Conservation (phyloP, 73 alveolate genomes). For the Breviolum minutum region DNA sequence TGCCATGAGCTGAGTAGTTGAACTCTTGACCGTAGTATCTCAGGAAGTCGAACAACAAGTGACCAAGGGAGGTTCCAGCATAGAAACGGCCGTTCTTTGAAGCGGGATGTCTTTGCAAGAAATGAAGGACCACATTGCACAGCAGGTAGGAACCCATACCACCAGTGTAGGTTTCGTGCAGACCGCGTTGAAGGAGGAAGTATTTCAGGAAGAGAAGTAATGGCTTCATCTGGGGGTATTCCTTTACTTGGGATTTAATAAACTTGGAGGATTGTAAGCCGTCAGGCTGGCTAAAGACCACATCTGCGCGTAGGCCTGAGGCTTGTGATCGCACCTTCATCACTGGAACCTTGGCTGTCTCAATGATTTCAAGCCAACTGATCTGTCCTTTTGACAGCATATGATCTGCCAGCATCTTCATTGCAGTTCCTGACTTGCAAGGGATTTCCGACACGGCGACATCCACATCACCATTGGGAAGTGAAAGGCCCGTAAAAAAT, state of each 20-base stretch:
- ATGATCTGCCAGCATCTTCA: conserved; percentile 93
- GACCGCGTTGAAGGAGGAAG: conserved; percentile 85
- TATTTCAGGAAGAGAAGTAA: conserved; percentile 79
- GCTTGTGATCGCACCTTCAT: conserved; percentile 82
- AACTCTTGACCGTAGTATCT: conserved; percentile 57
- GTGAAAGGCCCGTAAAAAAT: conserved; percentile 85
- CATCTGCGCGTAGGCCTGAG: conserved; percentile 79
- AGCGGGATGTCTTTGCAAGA: conserved; percentile 60
- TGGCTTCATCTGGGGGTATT: conserved; percentile 94
- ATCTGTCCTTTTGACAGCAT: conserved; percentile 79
- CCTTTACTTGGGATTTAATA: conserved; percentile 61
- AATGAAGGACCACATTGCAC: conserved; percentile 90
- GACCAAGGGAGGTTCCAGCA: conserved; percentile 83
- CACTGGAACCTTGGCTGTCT: conserved; percentile 92
- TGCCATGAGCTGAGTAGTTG: conserved; percentile 69
- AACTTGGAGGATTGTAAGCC: conserved; percentile 82
- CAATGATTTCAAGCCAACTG: conserved; percentile 93
- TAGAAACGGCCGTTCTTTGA: conserved; percentile 36
- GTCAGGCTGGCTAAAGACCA: conserved; percentile 89
- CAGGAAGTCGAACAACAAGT: conserved; percentile 76
- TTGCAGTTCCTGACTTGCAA: conserved; percentile 71
- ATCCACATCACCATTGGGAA: conserved; percentile 92
- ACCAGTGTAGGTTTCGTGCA: conserved; percentile 94
- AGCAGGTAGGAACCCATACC: conserved; percentile 91
- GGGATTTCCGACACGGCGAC: conserved; percentile 77